Conservation (phyloP, 2,329 filamentous ascomycete species). For the Venturia nashicola region DNA sequence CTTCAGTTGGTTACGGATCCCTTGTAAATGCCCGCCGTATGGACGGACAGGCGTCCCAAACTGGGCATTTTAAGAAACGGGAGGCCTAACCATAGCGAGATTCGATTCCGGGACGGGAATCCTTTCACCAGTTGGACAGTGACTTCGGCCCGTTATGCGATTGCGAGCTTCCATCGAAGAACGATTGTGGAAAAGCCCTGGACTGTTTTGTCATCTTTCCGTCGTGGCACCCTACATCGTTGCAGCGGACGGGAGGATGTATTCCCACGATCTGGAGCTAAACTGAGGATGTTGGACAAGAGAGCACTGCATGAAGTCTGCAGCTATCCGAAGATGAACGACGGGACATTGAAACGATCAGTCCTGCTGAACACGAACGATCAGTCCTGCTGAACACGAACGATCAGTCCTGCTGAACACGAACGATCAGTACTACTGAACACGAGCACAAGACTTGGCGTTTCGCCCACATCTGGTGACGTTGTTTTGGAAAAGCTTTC, state of each 20-base stretch:
- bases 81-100: background rate
- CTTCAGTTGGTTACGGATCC: background rate
- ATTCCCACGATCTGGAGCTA: background rate
- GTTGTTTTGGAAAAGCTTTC: background rate
- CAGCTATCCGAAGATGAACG: background rate
- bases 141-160: background rate
- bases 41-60: background rate
- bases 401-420: background rate
- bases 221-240: background rate
- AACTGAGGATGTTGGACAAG: background rate
- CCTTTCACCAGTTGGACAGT: background rate
- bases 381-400: background rate
- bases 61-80: background rate
- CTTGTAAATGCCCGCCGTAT: background rate
- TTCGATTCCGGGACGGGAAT: background rate
- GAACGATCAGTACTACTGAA: background rate
- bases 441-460: background rate
- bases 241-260: background rate
- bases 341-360: background rate
- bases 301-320: background rate
- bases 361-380: background rate
- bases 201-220: background rate
- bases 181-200: background rate
- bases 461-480: background rate
- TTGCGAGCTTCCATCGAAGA: background rate